phyloP scores from a whole-genome alignment of 1,284 basidiomycete species.

The Microbotryum violaceum region DNA sequence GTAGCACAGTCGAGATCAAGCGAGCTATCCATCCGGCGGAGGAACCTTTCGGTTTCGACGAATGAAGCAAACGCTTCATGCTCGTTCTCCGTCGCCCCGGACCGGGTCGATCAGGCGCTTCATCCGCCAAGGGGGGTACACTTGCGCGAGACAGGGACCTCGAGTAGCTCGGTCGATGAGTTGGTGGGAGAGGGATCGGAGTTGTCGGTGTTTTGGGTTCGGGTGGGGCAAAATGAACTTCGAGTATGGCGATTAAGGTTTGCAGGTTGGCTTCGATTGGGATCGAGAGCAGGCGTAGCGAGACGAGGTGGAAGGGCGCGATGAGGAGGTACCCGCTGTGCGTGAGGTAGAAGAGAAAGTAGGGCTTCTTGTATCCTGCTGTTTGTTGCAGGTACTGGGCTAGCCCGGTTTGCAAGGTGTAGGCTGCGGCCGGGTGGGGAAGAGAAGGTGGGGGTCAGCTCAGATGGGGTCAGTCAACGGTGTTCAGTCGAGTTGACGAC shows the following conservation, averaged over 20 bases:
- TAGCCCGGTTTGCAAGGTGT: slow-evolving; percentile 30
- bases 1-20: slow-evolving; percentile 13
- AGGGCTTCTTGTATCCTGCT: slow-evolving; percentile 62
- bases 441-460: not conserved
- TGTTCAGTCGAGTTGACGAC: not conserved
- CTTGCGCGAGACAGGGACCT: slow-evolving; percentile 3
- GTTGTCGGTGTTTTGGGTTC: not conserved
- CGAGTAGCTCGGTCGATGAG: not conserved
- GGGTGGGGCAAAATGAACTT: slow-evolving; percentile 10
- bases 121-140: not conserved
- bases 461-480: no score
- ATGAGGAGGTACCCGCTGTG: slow-evolving; percentile 33
- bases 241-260: slow-evolving; percentile 11
- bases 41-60: not conserved
- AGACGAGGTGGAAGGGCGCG: slow-evolving; percentile 25
- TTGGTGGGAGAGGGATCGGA: not conserved
- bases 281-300: slow-evolving; percentile 12
- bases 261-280: slow-evolving; percentile 1
- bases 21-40: slow-evolving; percentile 8
- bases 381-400: slow-evolving; percentile 63
- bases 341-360: slow-evolving; percentile 60
- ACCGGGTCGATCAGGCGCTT: slow-evolving; percentile 3
- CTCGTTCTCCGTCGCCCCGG: slow-evolving; percentile 10
- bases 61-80: slow-evolving; percentile 3
- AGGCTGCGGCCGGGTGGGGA: slow-evolving; percentile 2